Evolutionary conservation across 768 basidiomycete species (phyloP).

Genomic region (Suillus spraguei): DNA sequence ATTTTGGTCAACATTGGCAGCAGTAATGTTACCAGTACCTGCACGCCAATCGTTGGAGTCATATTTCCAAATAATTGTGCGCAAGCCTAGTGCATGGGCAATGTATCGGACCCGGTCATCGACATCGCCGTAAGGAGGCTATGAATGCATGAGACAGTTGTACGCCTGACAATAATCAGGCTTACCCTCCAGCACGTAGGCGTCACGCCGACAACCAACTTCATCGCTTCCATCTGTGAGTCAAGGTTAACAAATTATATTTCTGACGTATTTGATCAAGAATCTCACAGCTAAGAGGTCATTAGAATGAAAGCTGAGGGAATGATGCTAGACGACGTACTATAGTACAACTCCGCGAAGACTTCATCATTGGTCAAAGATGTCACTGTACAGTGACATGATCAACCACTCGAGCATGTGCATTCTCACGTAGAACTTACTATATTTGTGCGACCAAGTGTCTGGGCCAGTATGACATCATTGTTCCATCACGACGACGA

Average conservation of each 20-base stretch:
- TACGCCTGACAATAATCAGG: constrained; percentile 9
- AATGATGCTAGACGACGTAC: constrained; percentile 33
- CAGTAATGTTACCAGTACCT: constrained; percentile 46
- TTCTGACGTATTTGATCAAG: background rate
- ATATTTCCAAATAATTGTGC: constrained; percentile 73
- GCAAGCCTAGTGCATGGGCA: constrained; percentile 64
- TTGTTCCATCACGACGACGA: background rate
- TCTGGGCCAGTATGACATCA: constrained; percentile 19
- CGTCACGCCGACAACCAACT: constrained; percentile 55
- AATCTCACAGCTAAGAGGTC: constrained; percentile 27
- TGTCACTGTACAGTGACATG: constrained; percentile 45
- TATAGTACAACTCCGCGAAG: constrained; percentile 81
- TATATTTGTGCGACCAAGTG: constrained; percentile 44
- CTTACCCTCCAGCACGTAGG: constrained; percentile 63
- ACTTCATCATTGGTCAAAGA: constrained; percentile 61
- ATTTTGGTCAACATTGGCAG: constrained; percentile 49
- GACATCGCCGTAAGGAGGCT: constrained; percentile 69
- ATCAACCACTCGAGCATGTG: background rate
- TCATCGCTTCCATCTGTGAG: constrained; percentile 51
- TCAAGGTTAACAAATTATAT: constrained; percentile 7
- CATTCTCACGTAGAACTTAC: constrained; percentile 32
- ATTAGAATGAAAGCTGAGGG: background rate
- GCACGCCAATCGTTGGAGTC: constrained; percentile 78
- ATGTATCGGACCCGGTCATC: constrained; percentile 80
- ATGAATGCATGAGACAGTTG: background rate